phyloP scores from a whole-genome alignment of 2,329 filamentous ascomycete genomes.

The Balansia obtecta region DNA sequence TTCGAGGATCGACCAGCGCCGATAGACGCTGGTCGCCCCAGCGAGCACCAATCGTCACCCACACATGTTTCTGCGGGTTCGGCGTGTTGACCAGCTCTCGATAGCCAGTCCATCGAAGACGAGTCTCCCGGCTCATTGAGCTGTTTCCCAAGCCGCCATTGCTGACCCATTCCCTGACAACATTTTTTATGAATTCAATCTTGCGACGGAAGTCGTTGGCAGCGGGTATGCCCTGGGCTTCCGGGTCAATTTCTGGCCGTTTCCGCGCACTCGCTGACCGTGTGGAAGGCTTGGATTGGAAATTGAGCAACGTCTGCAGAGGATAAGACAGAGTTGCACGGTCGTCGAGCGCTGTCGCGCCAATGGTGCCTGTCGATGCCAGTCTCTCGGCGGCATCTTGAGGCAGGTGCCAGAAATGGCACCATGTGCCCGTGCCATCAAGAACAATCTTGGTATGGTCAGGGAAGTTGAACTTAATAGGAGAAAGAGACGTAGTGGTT shows the following conservation, averaged over 20 bases:
- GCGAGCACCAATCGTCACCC: slow-evolving; percentile 55
- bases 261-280: slow-evolving; percentile 36
- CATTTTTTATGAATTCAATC: slow-evolving; percentile 56
- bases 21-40: slow-evolving; percentile 44
- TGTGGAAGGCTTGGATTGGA: slow-evolving; percentile 35
- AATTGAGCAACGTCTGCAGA: slow-evolving; percentile 62
- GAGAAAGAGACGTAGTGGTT: background rate
- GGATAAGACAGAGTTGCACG: slow-evolving; percentile 61
- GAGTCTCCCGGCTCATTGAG: slow-evolving; percentile 39
- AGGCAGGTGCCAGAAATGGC: slow-evolving; percentile 66
- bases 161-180: slow-evolving; percentile 58
- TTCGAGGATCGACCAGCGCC: slow-evolving; percentile 42
- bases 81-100: slow-evolving; percentile 41
- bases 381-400: slow-evolving; percentile 57
- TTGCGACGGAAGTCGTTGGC: slow-evolving; percentile 65
- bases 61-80: slow-evolving; percentile 49
- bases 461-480: slow-evolving; percentile 64
- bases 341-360: slow-evolving; percentile 56
- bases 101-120: slow-evolving; percentile 46
- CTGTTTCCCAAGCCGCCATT: slow-evolving; percentile 60
- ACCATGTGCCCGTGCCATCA: slow-evolving; percentile 60
- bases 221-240: slow-evolving; percentile 51
- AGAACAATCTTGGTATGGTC: slow-evolving; percentile 79
- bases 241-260: slow-evolving; percentile 47
- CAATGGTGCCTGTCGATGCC: slow-evolving; percentile 51